Evolutionary conservation across 2,329 filamentous ascomycete species (phyloP).

Genomic region (Parastagonospora nodorum): DNA sequence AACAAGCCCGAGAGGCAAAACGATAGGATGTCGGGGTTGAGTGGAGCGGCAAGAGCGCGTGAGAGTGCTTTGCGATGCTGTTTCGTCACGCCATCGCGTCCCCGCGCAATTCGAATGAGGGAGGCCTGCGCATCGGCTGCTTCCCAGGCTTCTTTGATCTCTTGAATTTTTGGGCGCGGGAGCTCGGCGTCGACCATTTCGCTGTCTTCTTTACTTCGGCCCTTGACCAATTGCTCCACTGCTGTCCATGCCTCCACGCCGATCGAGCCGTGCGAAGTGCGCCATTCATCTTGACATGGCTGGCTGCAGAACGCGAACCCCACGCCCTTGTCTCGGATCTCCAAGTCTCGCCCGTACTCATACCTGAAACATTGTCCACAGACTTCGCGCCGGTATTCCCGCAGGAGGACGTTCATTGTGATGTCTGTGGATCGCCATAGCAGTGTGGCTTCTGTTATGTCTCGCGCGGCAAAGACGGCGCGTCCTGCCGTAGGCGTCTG

Average conservation of each 20-base stretch:
- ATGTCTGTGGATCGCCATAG: conserved; percentile 47
- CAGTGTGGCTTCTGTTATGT: conserved; percentile 42
- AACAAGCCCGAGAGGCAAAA: conserved; percentile 51
- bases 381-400: conserved; percentile 55
- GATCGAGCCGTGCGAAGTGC: conserved; percentile 25
- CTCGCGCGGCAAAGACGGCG: conserved; percentile 49
- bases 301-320: conserved; percentile 52
- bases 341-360: conserved; percentile 50
- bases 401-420: conserved; percentile 48
- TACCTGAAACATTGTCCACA: conserved; percentile 55
- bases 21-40: conserved; percentile 47
- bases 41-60: conserved; percentile 34
- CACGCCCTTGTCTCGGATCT: conserved; percentile 42
- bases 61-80: conserved; percentile 39
- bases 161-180: conserved; percentile 31
- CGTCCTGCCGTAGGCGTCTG: conserved; percentile 51
- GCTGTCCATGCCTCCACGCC: conserved; percentile 42
- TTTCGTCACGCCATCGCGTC: conserved; percentile 28
- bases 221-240: conserved; percentile 41
- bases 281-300: conserved; percentile 46
- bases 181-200: conserved; percentile 41
- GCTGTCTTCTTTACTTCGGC: conserved; percentile 36
- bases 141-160: conserved; percentile 38
- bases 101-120: conserved; percentile 33
- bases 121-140: conserved; percentile 24